These are phyloP conservation scores for Albatrellus ellisii DNA, from an alignment of 768 basidiomycete genomes.

Conservation along the genomic window DNA sequence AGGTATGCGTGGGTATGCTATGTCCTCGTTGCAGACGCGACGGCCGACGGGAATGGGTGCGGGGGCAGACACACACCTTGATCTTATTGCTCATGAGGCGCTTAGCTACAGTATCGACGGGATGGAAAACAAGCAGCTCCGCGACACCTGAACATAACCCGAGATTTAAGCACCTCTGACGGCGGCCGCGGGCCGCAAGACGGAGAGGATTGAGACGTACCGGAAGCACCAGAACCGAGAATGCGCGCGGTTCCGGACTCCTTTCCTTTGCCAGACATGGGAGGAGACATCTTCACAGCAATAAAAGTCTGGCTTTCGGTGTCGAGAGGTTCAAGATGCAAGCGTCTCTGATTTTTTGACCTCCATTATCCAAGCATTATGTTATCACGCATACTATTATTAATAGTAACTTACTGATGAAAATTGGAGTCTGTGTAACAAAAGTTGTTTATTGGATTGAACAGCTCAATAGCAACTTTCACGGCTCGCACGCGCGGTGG, in stretches of 20 bases:
- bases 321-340: too few relatives aligned
- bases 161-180: too few relatives aligned
- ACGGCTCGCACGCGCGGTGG: too few relatives aligned
- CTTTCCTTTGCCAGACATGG: constrained; percentile 34
- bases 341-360: too few relatives aligned
- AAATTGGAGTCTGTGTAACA: too few relatives aligned
- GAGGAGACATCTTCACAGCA: constrained; percentile 41
- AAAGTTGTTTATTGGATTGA: too few relatives aligned
- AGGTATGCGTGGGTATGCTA: too few relatives aligned
- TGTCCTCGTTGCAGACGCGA: neutral
- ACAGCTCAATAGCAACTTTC: too few relatives aligned
- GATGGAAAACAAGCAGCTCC: constrained; percentile 91
- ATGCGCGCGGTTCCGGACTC: constrained; percentile 88
- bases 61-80: constrained; percentile 34
- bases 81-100: constrained; percentile 96
- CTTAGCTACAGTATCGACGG: constrained; percentile 97
- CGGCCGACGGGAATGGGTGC: neutral
- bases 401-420: too few relatives aligned
- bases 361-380: too few relatives aligned
- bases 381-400: too few relatives aligned
- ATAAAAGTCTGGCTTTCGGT: too few relatives aligned
- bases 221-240: constrained; percentile 86
- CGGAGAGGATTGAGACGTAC: constrained; percentile 30
- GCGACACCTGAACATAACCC: constrained; percentile 57
- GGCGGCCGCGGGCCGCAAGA: neutral